These are phyloP conservation scores for Physcomitrellopsis africana DNA, from an alignment of 225 moss, liverwort and hornwort species.

Conservation along the genomic window DNA sequence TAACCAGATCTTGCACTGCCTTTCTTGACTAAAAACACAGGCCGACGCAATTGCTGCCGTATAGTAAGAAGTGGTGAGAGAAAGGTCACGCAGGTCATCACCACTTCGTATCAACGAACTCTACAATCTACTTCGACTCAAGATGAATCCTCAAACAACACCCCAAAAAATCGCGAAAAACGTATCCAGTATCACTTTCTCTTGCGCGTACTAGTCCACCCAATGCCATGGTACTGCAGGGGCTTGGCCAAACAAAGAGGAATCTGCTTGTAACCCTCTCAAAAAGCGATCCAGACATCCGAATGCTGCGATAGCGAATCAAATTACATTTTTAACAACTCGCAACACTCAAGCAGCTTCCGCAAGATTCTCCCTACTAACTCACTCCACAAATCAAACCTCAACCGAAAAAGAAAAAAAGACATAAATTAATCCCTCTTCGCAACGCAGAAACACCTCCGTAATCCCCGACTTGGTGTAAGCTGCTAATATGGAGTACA, in stretches of 20 bases:
- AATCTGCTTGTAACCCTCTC: slow-evolving; percentile 1
- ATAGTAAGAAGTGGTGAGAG: not conserved
- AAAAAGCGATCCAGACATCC: slow-evolving; percentile 23
- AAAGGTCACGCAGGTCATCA: not conserved
- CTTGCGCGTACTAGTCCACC: not conserved
- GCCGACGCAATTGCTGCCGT: not conserved
- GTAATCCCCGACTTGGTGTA: slow-evolving; percentile 9
- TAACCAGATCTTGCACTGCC: slow-evolving; percentile 13
- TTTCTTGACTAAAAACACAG: slow-evolving; percentile 7
- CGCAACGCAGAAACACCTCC: not conserved
- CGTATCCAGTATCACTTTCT: not conserved
- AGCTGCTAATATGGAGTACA: not conserved
- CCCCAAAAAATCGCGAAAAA: not conserved
- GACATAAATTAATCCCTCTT: not conserved
- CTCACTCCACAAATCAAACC: slow-evolving; percentile 6
- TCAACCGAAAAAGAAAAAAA: slow-evolving; percentile 1
- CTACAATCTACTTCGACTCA: slow-evolving; percentile 5
- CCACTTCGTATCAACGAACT: slow-evolving; percentile 24
- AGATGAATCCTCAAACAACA: not conserved
- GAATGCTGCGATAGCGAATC: not conserved
- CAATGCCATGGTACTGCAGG: slow-evolving; percentile 31
- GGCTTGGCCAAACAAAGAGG: not conserved
- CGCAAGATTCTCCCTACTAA: not conserved
- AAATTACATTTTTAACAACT: not conserved
- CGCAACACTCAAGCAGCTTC: not conserved